Percentiles rank a stretch among this genome's conserved stretches.
These are phyloP conservation scores for Vaccinium darrowii DNA, from an alignment of 148 eudicot species.

Conservation along the genomic window DNA sequence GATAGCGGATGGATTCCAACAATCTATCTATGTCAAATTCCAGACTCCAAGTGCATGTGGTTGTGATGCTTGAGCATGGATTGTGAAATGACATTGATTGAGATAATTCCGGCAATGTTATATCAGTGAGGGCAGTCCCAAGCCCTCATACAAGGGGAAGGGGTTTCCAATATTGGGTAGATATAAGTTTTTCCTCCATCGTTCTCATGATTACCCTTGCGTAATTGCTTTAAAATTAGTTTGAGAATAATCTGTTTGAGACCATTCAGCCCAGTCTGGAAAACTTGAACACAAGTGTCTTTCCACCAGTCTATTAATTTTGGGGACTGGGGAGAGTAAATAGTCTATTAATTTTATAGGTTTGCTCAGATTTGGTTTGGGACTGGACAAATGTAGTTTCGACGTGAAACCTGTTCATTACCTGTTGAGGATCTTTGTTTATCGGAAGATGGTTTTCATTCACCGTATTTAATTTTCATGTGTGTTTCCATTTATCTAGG, in stretches of 20 bases:
- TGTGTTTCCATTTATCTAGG: neutral
- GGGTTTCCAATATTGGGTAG: neutral
- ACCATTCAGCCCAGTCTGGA: neutral
- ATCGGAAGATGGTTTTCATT: neutral
- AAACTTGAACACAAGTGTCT: neutral
- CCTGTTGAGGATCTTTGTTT: neutral
- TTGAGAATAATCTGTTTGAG: neutral
- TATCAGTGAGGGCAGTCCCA: slow-evolving; percentile 9
- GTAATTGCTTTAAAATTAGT: neutral
- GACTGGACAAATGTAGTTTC: neutral
- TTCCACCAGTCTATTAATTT: neutral
- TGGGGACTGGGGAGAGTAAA: neutral
- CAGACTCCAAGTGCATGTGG: neutral
- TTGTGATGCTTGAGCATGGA: neutral
- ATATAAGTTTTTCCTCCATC: neutral
- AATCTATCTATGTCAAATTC: neutral
- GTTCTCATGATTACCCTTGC: neutral
- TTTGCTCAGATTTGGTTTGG: neutral
- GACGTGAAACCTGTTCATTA: neutral
- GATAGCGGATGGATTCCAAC: neutral
- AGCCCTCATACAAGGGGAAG: slow-evolving; percentile 16
- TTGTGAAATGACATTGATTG: neutral
- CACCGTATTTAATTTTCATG: neutral
- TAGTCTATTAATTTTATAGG: neutral
- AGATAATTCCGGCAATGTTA: slow-evolving; percentile 10